These are phyloP conservation scores for Lasiosphaeria ovina DNA, from an alignment of 495 filamentous ascomycete species.

Conservation along the genomic window DNA sequence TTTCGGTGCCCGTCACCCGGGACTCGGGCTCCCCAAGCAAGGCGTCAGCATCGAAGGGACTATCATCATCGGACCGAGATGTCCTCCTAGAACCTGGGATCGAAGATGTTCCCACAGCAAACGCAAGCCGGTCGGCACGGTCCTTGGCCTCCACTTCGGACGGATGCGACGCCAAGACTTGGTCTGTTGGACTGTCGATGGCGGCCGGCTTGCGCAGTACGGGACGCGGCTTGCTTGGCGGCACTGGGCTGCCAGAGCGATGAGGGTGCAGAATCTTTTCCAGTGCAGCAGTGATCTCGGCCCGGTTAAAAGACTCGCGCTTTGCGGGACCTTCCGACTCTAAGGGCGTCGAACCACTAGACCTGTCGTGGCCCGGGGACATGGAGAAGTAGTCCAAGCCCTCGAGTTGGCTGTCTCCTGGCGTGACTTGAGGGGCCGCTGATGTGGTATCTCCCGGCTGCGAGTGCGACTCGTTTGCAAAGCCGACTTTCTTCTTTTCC, in stretches of 20 bases:
- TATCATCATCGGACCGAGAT: constrained; percentile 19
- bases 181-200: constrained; percentile 9
- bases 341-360: constrained; percentile 9
- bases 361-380: constrained; percentile 16
- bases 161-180: constrained; percentile 11
- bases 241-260: constrained; percentile 10
- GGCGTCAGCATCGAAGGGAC: constrained; percentile 6
- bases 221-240: constrained; percentile 26
- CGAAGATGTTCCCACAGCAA: constrained; percentile 33
- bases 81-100: constrained; percentile 30
- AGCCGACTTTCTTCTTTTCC: constrained; percentile 36
- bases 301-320: constrained; percentile 28
- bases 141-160: constrained; percentile 33
- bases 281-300: constrained; percentile 25
- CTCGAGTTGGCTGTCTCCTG: constrained; percentile 9
- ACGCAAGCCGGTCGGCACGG: constrained; percentile 35
- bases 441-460: neutral
- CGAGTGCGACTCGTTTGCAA: constrained; percentile 17
- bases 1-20: neutral
- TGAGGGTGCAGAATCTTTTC: constrained; percentile 24
- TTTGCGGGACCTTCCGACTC: constrained; percentile 2
- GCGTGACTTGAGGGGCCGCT: constrained; percentile 8
- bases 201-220: constrained; percentile 26
- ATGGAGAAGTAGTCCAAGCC: constrained; percentile 26
- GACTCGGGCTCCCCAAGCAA: constrained; percentile 3